These are phyloP conservation scores for Rutstroemia sp. DNA, from an alignment of 2,329 filamentous ascomycete species.

Conservation along the genomic window DNA sequence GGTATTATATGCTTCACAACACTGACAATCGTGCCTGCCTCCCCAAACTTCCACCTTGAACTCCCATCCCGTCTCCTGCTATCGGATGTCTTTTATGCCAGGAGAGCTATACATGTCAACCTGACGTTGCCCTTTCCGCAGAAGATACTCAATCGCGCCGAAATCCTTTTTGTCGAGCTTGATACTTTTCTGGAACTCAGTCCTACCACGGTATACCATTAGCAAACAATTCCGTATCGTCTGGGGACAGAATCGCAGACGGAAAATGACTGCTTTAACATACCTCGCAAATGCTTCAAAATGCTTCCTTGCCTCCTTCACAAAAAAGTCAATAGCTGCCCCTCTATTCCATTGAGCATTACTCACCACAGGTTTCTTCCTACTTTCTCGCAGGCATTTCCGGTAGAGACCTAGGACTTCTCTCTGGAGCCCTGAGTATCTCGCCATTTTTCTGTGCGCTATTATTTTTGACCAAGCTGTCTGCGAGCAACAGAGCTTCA, in stretches of 20 bases:
- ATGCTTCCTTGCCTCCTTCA: slow-evolving; percentile 48
- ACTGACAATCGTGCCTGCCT: slow-evolving; percentile 7
- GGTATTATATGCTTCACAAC: not conserved
- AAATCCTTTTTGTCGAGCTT: slow-evolving; percentile 62
- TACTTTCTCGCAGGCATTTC: slow-evolving; percentile 72
- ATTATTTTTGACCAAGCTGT: not conserved
- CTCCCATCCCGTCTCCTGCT: slow-evolving; percentile 1
- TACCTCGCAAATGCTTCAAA: slow-evolving; percentile 60
- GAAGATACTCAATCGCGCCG: slow-evolving; percentile 57
- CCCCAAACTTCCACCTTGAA: slow-evolving; percentile 24
- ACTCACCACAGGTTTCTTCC: slow-evolving; percentile 69
- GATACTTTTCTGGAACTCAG: slow-evolving; percentile 66
- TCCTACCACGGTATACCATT: slow-evolving; percentile 36
- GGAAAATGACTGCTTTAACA: slow-evolving; percentile 15
- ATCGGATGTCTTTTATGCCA: slow-evolving; percentile 54
- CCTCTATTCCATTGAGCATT: not conserved
- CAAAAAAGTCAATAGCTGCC: slow-evolving; percentile 11
- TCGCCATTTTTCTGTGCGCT: slow-evolving; percentile 23
- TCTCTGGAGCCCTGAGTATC: slow-evolving; percentile 80
- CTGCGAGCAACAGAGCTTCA: not conserved
- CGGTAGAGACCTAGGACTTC: slow-evolving; percentile 85
- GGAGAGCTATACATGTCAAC: slow-evolving; percentile 59
- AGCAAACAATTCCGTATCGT: not conserved
- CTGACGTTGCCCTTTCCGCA: slow-evolving; percentile 59
- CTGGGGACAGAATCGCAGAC: not conserved